Evolutionary conservation across 2,329 filamentous ascomycete genomes (phyloP).

Genomic region (Colletotrichum lini): DNA sequence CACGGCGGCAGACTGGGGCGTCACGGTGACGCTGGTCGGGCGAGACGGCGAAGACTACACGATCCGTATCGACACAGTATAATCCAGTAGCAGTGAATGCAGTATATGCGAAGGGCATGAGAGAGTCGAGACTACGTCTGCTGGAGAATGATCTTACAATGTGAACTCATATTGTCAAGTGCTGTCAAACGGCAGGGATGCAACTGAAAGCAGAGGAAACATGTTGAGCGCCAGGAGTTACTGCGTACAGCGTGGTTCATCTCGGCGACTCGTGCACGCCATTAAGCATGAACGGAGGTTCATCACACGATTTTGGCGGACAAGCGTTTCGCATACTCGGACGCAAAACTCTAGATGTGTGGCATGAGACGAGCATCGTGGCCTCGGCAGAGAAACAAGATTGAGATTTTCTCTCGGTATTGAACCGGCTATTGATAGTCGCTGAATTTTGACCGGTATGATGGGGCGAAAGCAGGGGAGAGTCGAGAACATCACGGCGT

Average conservation of each 20-base stretch:
- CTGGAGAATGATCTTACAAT: background rate
- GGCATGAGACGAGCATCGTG: background rate
- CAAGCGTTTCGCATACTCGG: slow-evolving; percentile 9
- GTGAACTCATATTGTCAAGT: too few species aligned
- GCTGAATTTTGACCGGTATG: background rate
- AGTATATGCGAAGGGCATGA: background rate
- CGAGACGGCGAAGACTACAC: slow-evolving; percentile 24
- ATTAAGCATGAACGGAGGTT: slow-evolving; percentile 19
- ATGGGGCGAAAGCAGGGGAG: too few species aligned
- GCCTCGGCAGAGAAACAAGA: background rate
- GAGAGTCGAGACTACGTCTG: background rate
- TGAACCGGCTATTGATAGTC: background rate
- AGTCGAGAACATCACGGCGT: background rate
- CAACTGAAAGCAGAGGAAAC: background rate
- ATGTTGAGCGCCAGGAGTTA: too few species aligned
- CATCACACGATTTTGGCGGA: background rate
- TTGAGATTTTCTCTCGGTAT: background rate
- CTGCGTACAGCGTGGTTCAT: too few species aligned
- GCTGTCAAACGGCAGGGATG: background rate
- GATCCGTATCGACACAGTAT: slow-evolving; percentile 11
- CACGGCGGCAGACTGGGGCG: slow-evolving; percentile 5
- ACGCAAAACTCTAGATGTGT: background rate
- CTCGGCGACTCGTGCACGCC: background rate
- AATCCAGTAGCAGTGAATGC: background rate
- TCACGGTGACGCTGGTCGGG: slow-evolving; percentile 12